Conservation (phyloP, 495 filamentous ascomycete genomes). For the Penicillium cosmopolitanum region DNA sequence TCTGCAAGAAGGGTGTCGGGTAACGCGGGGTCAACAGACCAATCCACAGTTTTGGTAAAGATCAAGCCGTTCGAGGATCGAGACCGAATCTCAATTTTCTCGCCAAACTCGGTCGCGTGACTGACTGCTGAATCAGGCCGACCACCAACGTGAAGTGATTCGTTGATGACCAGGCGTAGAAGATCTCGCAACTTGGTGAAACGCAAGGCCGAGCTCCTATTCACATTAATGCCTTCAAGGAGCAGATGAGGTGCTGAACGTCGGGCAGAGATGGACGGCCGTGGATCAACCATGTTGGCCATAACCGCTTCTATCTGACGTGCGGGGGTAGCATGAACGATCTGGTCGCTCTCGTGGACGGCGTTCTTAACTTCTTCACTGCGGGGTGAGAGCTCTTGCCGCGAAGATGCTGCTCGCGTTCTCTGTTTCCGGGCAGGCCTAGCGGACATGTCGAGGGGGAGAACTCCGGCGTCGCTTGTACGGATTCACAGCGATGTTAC, state of each 20-base stretch:
- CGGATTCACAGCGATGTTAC: constrained; percentile 48
- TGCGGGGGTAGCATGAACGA: constrained; percentile 44
- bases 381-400: constrained; percentile 51
- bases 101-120: constrained; percentile 62
- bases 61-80: constrained; percentile 61
- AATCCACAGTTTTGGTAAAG: constrained; percentile 65
- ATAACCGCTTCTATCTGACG: constrained; percentile 48
- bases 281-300: constrained; percentile 46
- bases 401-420: constrained; percentile 36
- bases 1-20: constrained; percentile 71
- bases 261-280: constrained; percentile 44
- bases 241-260: constrained; percentile 47
- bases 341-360: constrained; percentile 53
- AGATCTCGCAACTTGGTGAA: constrained; percentile 67
- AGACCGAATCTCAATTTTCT: constrained; percentile 67
- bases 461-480: constrained; percentile 55
- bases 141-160: constrained; percentile 71
- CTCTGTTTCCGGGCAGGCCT: constrained; percentile 44
- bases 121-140: constrained; percentile 71
- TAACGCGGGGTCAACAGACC: constrained; percentile 66
- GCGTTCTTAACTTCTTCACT: constrained; percentile 53
- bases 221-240: constrained; percentile 50
- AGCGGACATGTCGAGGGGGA: constrained; percentile 39
- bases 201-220: constrained; percentile 51
- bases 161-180: constrained; percentile 68